Base-by-base conservation (phyloP, 2,329 filamentous ascomycete species). In the Fusarium lateritium region DNA sequence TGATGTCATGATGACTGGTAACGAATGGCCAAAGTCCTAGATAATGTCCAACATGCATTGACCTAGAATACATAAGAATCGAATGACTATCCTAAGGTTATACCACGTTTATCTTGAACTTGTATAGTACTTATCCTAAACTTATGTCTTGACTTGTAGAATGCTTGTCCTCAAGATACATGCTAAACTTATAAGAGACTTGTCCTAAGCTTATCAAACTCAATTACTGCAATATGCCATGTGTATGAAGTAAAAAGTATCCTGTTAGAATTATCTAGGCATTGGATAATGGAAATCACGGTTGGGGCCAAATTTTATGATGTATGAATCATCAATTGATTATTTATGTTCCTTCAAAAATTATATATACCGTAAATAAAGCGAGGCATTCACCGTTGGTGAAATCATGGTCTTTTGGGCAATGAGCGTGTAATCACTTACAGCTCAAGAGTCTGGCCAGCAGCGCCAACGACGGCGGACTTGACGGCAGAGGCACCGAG, bases 401-500 rank as follows among this genome's bases (percentile, higher is more conserved):
- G 6, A 34, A 42, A 33, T 45, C 46, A 17, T 34, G 13, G 28
- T 19, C 31, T 34, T 46, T 21, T 19, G 22, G 33, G 17, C 38
- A 43, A 44, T 19, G 19, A 21, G 14, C 9, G 31, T 59, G 7
- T 28, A 46, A 26, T 56, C 17, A 28, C 52, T 76, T 79, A 79
- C 59, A 80, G 72, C 42, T 54, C 70, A 17, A 82, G 75, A 22
- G 75, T 82, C 73, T 80, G 76, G 40, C 82, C 82, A 38, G 81
- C 82, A 40, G 64, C 77, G 56, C 75, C 74, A 15, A 73, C 71
- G 52, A 87, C 81, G 19, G 80, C 77, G 44, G 73, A 76, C 76
- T 83, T 81, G 56, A 87, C 83, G 47, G 79, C 83, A 33, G 65
- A 77, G 5, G 83, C 82, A 3, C 85, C 86, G 49, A 88, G 76